Evolutionary conservation across 2,329 filamentous ascomycete species (phyloP).

Genomic region (Stachybotrys echinatus): DNA sequence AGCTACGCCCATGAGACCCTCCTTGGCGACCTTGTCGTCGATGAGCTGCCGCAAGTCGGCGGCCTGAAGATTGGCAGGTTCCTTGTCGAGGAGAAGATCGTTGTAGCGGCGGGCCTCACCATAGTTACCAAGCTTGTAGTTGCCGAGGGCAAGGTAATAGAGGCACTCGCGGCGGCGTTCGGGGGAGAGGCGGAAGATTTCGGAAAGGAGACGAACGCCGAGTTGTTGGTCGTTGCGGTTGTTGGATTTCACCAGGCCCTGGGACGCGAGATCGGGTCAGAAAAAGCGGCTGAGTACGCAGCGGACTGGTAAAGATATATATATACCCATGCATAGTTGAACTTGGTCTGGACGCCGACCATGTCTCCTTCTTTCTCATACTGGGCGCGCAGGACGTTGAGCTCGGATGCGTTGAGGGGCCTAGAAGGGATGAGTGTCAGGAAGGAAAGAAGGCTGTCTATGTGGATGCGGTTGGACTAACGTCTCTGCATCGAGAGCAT

Average conservation of each 20-base stretch:
- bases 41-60: conserved; percentile 81
- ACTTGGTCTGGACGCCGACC: conserved; percentile 96
- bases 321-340: conserved; percentile 97
- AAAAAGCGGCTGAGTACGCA: not conserved
- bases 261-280: not conserved
- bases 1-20: conserved; percentile 88
- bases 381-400: conserved; percentile 86
- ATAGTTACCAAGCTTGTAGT: conserved; percentile 98
- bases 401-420: conserved; percentile 84
- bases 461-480: conserved; percentile 32
- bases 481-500: conserved; percentile 97
- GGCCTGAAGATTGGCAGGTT: conserved; percentile 87
- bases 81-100: conserved; percentile 83
- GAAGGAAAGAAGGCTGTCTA: conserved; percentile 5
- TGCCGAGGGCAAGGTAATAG: conserved; percentile 94
- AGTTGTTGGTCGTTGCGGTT: conserved; percentile 83
- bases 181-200: conserved; percentile 91
- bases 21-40: conserved; percentile 92
- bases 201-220: conserved; percentile 86
- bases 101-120: conserved; percentile 93
- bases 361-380: conserved; percentile 98
- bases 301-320: conserved; percentile 2
- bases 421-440: conserved; percentile 35
- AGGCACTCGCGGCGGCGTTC: conserved; percentile 96
- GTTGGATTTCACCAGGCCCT: conserved; percentile 95